These are phyloP conservation scores for Claviceps sp. DNA, from an alignment of 2,329 filamentous ascomycete species.

Conservation along the genomic window DNA sequence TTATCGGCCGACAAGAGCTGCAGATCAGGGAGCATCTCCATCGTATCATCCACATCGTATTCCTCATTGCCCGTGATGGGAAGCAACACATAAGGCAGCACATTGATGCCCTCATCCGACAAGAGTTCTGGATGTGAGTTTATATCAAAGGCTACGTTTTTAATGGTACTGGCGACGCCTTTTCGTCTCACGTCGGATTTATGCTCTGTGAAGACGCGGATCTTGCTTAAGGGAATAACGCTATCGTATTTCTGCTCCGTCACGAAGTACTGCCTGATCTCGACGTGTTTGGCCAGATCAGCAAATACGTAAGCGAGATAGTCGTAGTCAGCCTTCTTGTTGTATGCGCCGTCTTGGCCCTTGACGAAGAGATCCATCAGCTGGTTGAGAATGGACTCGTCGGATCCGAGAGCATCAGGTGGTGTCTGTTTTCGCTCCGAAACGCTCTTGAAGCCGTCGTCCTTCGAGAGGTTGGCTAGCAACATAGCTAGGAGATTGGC, in stretches of 20 bases:
- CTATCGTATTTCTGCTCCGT: slow-evolving; percentile 61
- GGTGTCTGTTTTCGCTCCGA: slow-evolving; percentile 53
- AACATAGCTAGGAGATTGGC: slow-evolving; percentile 84
- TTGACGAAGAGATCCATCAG: slow-evolving; percentile 94
- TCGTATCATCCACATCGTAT: slow-evolving; percentile 73
- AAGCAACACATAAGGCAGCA: slow-evolving; percentile 78
- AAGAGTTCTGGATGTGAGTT: slow-evolving; percentile 59
- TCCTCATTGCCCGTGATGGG: slow-evolving; percentile 82
- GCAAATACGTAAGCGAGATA: slow-evolving; percentile 92
- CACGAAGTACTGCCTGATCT: slow-evolving; percentile 64
- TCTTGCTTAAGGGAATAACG: slow-evolving; percentile 80
- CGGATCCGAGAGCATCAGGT: slow-evolving; percentile 57
- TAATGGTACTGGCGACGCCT: slow-evolving; percentile 93
- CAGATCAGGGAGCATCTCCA: slow-evolving; percentile 78
- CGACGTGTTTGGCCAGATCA: slow-evolving; percentile 71
- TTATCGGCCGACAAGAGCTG: slow-evolving; percentile 87
- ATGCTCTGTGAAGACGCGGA: slow-evolving; percentile 91
- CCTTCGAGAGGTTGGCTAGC: slow-evolving; percentile 81
- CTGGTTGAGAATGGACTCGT: slow-evolving; percentile 70
- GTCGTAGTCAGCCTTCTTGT: slow-evolving; percentile 76
- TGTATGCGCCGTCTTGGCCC: slow-evolving; percentile 69
- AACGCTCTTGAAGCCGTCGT: slow-evolving; percentile 56
- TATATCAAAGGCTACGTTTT: slow-evolving; percentile 82
- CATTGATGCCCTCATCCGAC: slow-evolving; percentile 57
- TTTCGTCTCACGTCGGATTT: slow-evolving; percentile 68